phyloP scores from a whole-genome alignment of 2,329 filamentous ascomycete genomes.

The Pseudogymnoascus sp. region DNA sequence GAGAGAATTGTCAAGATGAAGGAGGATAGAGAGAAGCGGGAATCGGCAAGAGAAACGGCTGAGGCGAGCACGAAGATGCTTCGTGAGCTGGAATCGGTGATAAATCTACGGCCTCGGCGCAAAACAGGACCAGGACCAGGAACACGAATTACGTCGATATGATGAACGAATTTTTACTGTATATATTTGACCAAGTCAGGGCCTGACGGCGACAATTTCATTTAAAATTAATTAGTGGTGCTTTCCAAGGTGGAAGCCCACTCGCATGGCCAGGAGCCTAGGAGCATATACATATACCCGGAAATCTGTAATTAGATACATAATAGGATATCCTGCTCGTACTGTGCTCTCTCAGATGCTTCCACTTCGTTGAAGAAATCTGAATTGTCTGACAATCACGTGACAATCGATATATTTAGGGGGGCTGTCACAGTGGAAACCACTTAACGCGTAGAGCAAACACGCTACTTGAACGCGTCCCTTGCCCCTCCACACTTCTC shows the following conservation, averaged over 20 bases:
- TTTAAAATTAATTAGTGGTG: background rate
- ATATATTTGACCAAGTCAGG: slow-evolving; percentile 6
- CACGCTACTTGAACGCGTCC: slow-evolving; percentile 12
- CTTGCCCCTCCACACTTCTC: slow-evolving; percentile 6
- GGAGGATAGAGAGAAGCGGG: slow-evolving; percentile 74
- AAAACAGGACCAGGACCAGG: slow-evolving; percentile 21
- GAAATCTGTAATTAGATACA: slow-evolving; percentile 5
- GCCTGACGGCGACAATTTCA: background rate
- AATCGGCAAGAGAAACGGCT: slow-evolving; percentile 62
- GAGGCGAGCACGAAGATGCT: slow-evolving; percentile 88
- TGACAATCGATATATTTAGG: background rate
- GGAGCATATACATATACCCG: slow-evolving; percentile 8
- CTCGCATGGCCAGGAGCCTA: background rate
- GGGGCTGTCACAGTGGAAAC: slow-evolving; percentile 7
- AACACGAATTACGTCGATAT: slow-evolving; percentile 32
- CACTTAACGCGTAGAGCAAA: slow-evolving; percentile 13
- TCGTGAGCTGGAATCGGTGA: slow-evolving; percentile 85
- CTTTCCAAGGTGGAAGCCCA: background rate
- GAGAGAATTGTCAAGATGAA: slow-evolving; percentile 83
- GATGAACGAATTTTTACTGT: slow-evolving; percentile 19
- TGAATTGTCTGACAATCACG: background rate
- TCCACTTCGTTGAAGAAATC: background rate
- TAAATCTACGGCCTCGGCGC: slow-evolving; percentile 49
- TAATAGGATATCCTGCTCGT: background rate
- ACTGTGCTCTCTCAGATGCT: background rate